phyloP scores from a whole-genome alignment of 2,329 filamentous ascomycete species.

The Magnaporthiopsis incrustans region DNA sequence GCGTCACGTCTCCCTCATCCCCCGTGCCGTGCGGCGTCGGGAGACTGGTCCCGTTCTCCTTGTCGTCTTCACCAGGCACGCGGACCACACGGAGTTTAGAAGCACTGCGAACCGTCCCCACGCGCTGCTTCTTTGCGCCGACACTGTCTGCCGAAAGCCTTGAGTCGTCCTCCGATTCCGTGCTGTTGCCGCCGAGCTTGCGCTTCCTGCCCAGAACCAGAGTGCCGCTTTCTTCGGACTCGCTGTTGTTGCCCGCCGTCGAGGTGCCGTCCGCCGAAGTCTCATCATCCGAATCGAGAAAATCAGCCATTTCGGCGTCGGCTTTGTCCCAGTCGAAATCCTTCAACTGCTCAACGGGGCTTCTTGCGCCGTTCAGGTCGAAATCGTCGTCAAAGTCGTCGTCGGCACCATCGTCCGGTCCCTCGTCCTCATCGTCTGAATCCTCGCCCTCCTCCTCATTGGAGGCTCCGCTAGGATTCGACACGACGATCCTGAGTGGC shows the following conservation, averaged over 20 bases:
- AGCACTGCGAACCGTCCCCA: conserved; percentile 30
- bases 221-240: conserved; percentile 18
- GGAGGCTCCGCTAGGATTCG: conserved; percentile 30
- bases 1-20: conserved; percentile 30
- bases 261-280: conserved; percentile 26
- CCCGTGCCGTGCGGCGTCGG: conserved; percentile 32
- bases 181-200: conserved; percentile 6
- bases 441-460: conserved; percentile 27
- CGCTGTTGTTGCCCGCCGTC: conserved; percentile 18
- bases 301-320: conserved; percentile 69
- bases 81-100: conserved; percentile 39
- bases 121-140: conserved; percentile 24
- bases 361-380: conserved; percentile 34
- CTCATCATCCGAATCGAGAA: conserved; percentile 37
- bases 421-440: conserved; percentile 22
- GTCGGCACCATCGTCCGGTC: conserved; percentile 25
- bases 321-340: conserved; percentile 54
- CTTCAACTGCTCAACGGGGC: conserved; percentile 48
- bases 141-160: conserved; percentile 17
- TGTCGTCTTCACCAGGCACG: conserved; percentile 28
- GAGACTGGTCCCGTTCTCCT: conserved; percentile 26
- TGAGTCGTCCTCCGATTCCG: conserved; percentile 2
- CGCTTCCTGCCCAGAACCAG: conserved; percentile 7
- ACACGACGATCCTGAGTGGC: conserved; percentile 31
- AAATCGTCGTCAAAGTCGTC: conserved; percentile 36